phyloP scores from a whole-genome alignment of 2,329 filamentous ascomycete species.

The Metarhizium anisopliae region DNA sequence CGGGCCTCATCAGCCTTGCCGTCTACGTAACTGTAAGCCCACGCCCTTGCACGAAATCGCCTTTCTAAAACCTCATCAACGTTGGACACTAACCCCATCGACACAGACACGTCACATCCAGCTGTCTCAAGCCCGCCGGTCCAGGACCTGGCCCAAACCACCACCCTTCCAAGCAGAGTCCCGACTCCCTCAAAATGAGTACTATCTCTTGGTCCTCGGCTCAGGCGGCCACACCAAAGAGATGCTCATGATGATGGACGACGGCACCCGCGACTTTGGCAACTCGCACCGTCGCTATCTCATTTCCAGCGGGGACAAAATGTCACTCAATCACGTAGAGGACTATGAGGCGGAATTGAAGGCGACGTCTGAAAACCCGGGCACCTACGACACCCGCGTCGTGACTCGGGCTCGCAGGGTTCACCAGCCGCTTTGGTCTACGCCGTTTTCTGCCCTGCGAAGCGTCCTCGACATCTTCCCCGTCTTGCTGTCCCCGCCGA shows the following conservation, averaged over 20 bases:
- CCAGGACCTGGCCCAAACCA: conserved; percentile 8
- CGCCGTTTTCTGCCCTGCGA: conserved; percentile 57
- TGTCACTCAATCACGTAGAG: conserved; percentile 61
- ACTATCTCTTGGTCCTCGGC: conserved; percentile 76
- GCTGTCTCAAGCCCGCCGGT: conserved; percentile 13
- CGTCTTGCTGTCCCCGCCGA: conserved; percentile 36
- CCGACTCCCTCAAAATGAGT: conserved; percentile 18
- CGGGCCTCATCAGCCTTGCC: conserved; percentile 12
- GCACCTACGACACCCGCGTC: conserved; percentile 53
- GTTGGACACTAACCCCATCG: not conserved
- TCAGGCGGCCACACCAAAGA: conserved; percentile 93
- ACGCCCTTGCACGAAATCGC: not conserved
- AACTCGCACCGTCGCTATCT: conserved; percentile 70
- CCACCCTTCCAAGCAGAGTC: not conserved
- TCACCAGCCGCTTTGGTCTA: conserved; percentile 69
- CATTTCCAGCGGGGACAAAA: conserved; percentile 63
- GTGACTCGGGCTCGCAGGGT: conserved; percentile 73
- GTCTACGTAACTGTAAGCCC: conserved; percentile 22
- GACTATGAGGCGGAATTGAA: conserved; percentile 29
- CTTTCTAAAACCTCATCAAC: not conserved
- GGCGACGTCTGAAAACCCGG: conserved; percentile 19
- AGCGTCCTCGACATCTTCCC: conserved; percentile 56
- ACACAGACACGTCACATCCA: conserved; percentile 22
- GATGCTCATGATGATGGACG: conserved; percentile 75
- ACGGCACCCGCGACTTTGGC: conserved; percentile 41